phyloP scores from a whole-genome alignment of 164 flowering plant species.

The Chimonanthus praecox region DNA sequence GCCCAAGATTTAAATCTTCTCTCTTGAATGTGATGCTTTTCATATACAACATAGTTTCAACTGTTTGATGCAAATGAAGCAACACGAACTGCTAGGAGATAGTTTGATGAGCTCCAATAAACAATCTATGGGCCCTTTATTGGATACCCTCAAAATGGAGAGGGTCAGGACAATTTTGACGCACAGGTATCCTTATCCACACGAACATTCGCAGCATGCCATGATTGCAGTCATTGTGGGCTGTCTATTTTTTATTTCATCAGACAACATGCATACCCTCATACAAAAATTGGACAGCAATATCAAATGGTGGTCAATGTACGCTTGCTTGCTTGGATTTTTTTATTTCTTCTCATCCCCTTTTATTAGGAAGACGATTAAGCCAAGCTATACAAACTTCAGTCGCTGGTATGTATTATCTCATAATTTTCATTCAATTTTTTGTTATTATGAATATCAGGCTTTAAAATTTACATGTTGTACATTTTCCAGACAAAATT shows the following conservation, averaged over 20 bases:
- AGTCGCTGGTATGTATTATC: constrained; percentile 70
- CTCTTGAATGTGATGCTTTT: constrained; percentile 9
- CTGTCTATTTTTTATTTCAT: constrained; percentile 93
- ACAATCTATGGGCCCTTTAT: constrained; percentile 39
- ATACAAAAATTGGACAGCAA: constrained; percentile 82
- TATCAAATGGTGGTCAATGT: constrained; percentile 99
- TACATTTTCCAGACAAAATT: not conserved
- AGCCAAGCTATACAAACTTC: constrained; percentile 95
- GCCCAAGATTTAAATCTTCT: constrained; percentile 10
- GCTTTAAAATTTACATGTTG: too few species aligned
- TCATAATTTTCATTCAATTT: not conserved
- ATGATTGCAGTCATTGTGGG: constrained; percentile 81
- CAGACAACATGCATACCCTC: constrained; percentile 91
- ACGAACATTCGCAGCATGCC: constrained; percentile 96
- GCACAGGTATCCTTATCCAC: constrained; percentile 86
- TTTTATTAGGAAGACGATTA: constrained; percentile 85
- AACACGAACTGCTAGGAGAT: not conserved
- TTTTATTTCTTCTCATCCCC: constrained; percentile 98
- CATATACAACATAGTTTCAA: not conserved
- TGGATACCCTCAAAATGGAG: constrained; percentile 73
- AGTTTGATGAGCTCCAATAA: constrained; percentile 38
- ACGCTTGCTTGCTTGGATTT: constrained; percentile 86
- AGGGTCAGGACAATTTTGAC: constrained; percentile 80
- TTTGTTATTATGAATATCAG: not conserved
- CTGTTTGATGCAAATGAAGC: constrained; percentile 11